These are phyloP conservation scores for Pugionium dolabratum DNA, from an alignment of 345 rosid species.

Conservation along the genomic window DNA sequence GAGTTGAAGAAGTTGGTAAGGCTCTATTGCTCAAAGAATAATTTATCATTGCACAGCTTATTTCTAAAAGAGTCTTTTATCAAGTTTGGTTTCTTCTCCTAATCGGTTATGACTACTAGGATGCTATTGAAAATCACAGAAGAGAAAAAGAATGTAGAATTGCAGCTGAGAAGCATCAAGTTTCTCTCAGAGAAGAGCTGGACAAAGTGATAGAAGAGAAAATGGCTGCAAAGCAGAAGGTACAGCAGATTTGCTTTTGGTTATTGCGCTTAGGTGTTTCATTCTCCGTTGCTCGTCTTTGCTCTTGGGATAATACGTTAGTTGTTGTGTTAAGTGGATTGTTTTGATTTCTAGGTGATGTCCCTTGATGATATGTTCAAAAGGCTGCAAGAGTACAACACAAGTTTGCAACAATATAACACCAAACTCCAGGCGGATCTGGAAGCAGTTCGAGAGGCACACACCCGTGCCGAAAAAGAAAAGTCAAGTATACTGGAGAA, in stretches of 20 bases:
- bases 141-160: slow-evolving; percentile 65
- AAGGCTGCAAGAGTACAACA: slow-evolving; percentile 79
- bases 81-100: slow-evolving; percentile 11
- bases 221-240: slow-evolving; percentile 67
- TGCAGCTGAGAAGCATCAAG: slow-evolving; percentile 58
- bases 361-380: slow-evolving; percentile 73
- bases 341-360: slow-evolving; percentile 46
- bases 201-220: slow-evolving; percentile 69
- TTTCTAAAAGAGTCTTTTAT: not conserved
- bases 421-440: slow-evolving; percentile 71
- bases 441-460: slow-evolving; percentile 56
- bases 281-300: not conserved
- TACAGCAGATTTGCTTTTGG: slow-evolving; percentile 22
- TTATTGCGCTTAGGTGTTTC: not conserved
- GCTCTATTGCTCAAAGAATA: not conserved
- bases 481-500: slow-evolving; percentile 77
- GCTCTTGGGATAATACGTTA: not conserved
- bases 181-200: slow-evolving; percentile 63
- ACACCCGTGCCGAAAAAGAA: slow-evolving; percentile 72
- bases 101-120: slow-evolving; percentile 47
- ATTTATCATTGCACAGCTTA: not conserved
- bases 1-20: slow-evolving; percentile 70
- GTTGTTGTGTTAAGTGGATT: slow-evolving; percentile 2
- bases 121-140: slow-evolving; percentile 59
- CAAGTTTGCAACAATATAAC: slow-evolving; percentile 79